These are phyloP conservation scores for Corchorus olitorius DNA, from an alignment of 345 rosid genomes.

Conservation along the genomic window DNA sequence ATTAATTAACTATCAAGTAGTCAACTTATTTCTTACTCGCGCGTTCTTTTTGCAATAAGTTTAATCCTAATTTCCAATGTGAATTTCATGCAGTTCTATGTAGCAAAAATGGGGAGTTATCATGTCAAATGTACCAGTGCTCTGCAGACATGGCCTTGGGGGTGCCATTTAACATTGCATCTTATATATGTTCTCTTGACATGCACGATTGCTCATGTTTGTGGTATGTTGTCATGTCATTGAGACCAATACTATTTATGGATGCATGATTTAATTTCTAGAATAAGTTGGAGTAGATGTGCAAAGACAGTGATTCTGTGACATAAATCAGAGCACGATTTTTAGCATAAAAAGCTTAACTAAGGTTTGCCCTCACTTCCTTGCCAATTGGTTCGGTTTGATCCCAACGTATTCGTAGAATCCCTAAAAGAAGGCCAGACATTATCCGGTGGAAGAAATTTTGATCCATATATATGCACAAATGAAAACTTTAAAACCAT, in stretches of 20 bases:
- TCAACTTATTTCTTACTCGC: neutral
- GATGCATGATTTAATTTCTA: conserved; percentile 1
- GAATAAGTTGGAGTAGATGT: neutral
- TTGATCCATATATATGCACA: too few relatives aligned
- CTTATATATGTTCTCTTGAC: conserved; percentile 93
- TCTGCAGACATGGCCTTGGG: conserved; percentile 98
- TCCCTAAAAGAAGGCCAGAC: too few relatives aligned
- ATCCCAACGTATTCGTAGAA: too few relatives aligned
- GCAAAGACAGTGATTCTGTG: too few relatives aligned
- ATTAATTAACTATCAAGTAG: neutral
- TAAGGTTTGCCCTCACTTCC: too few relatives aligned
- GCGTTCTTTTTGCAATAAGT: neutral
- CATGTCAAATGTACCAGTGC: conserved; percentile 98
- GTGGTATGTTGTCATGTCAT: conserved; percentile 51
- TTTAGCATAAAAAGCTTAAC: too few relatives aligned
- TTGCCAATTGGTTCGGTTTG: too few relatives aligned
- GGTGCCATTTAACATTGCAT: conserved; percentile 95
- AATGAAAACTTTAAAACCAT: too few relatives aligned
- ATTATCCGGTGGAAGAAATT: too few relatives aligned
- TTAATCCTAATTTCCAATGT: neutral
- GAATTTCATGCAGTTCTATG: conserved; percentile 65
- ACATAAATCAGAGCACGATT: too few relatives aligned
- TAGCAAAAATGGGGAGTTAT: conserved; percentile 86
- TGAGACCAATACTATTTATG: neutral
- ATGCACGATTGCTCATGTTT: conserved; percentile 89